Evolutionary conservation across 139 green algal species (phyloP), one percentile per base, ranked within the genome.

Genomic region (Picochlorum costavermella): DNA sequence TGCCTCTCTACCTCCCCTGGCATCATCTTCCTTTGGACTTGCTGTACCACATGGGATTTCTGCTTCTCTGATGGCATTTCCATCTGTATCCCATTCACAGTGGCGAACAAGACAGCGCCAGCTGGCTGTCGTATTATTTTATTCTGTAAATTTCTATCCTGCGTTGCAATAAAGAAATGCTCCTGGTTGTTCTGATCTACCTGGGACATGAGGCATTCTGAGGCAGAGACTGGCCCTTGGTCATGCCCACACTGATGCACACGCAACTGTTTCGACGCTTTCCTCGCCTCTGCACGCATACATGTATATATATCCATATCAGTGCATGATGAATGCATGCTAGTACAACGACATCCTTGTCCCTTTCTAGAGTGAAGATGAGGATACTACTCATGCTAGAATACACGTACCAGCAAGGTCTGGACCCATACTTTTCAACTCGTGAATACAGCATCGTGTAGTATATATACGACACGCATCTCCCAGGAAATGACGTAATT

Each of bases 201-300:
- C 17, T 66, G 57, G 3, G 69, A 36, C 23, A 56, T 44, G 11
- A 90, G 72, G 70, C 83, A 89, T 1, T 87, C 65, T 2, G 77
- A 76, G 0, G 83, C 76, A 0, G 73, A 57, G 33, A 74, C 31
- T 4, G 51, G 29, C 2, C 64, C n/a, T 13, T 69, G 55, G 2
- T 55, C 65, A 50, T 91, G 84, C 1, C 65, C 69, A 61, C 84
- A 91, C 44, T 85, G 78, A 75, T 88, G 80, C 63, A 88, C 71
- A 50, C 71, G 46, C 33, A 72, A 55, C 28, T 40, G 13, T 56
- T 63, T 48, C 50, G 69, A 23, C 46, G n/a, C 17, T 53, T 53
- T 53, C 16, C 46, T 20, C 5, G 46, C n/a, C 17, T 23, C 46
- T 53, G 46, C 33, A 40, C 20, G 20, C 20, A 23, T 23, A 23